A percentile compares a stretch with the other conserved stretches of the same genome.
Evolutionary conservation across 306 rosid genomes (phyloP).

Genomic region (Trichosanthes truncata): DNA sequence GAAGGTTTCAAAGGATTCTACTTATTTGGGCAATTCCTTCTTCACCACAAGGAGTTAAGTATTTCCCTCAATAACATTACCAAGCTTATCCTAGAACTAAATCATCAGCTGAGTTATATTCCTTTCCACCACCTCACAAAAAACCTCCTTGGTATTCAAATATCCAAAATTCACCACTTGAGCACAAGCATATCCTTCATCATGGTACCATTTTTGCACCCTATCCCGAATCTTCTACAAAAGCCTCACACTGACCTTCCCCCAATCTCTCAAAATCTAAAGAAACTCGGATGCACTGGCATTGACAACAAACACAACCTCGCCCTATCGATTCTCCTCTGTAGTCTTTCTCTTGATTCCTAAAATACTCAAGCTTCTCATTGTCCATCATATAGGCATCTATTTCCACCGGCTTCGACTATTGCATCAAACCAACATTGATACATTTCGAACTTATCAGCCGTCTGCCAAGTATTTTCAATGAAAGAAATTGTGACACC

Average conservation of each 20-base stretch:
- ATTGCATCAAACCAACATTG: conserved; percentile 73
- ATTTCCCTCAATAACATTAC: conserved; percentile 85
- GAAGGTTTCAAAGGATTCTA: conserved; percentile 12
- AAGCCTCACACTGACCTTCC: conserved; percentile 76
- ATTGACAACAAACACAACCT: conserved; percentile 65
- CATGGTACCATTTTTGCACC: conserved; percentile 97
- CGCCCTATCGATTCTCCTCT: conserved; percentile 67
- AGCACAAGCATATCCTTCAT: conserved; percentile 91
- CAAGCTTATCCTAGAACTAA: conserved; percentile 90
- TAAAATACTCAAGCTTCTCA: conserved; percentile 62
- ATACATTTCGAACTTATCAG: conserved; percentile 80
- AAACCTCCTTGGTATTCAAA: conserved; percentile 84
- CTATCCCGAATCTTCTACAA: conserved; percentile 82
- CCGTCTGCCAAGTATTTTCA: conserved; percentile 87
- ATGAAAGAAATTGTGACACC: conserved; percentile 54
- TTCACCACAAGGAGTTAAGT: conserved; percentile 61
- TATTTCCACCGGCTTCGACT: conserved; percentile 76
- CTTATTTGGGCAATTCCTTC: conserved; percentile 86
- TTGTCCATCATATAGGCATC: conserved; percentile 88
- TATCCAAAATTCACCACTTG: conserved; percentile 96
- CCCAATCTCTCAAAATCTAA: conserved; percentile 54
- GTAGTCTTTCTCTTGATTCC: conserved; percentile 77
- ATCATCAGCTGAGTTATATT: conserved; percentile 72
- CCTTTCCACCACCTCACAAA: conserved; percentile 96
- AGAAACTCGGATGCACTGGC: conserved; percentile 46